These are phyloP conservation scores for Phanerochaete carnosa DNA, from an alignment of 768 basidiomycete species.

Conservation along the genomic window DNA sequence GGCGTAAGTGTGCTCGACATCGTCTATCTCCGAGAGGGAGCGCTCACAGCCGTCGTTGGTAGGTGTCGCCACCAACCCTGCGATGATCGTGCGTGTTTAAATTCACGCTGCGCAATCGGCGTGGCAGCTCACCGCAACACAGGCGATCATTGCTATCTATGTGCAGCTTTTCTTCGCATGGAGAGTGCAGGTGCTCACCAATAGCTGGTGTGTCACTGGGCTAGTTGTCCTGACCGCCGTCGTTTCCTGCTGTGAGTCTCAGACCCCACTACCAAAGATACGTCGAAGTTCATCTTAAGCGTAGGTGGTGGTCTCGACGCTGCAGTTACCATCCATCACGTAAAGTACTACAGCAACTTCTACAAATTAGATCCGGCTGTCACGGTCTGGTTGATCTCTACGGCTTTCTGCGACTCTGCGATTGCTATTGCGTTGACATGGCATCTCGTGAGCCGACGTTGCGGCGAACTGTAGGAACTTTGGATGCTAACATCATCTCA, in stretches of 20 bases:
- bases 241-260: slow-evolving; percentile 11
- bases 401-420: slow-evolving; percentile 43
- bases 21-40: background rate
- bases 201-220: slow-evolving; percentile 11
- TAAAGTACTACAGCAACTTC: slow-evolving; percentile 27
- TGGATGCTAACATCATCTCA: slow-evolving; percentile 16
- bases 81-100: slow-evolving; percentile 13
- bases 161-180: slow-evolving; percentile 25
- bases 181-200: slow-evolving; percentile 19
- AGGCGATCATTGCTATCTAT: slow-evolving; percentile 21
- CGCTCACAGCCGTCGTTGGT: background rate
- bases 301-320: slow-evolving; percentile 26
- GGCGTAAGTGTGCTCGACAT: slow-evolving; percentile 1
- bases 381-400: slow-evolving; percentile 43
- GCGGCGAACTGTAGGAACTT: too few species aligned
- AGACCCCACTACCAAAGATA: background rate
- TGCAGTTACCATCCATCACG: slow-evolving; percentile 25
- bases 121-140: too few species aligned
- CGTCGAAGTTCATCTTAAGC: background rate
- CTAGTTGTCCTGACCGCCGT: slow-evolving; percentile 14
- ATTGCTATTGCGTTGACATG: slow-evolving; percentile 42
- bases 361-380: slow-evolving; percentile 28
- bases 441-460: slow-evolving; percentile 45
- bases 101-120: too few species aligned
- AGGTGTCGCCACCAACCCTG: slow-evolving; percentile 17